These are phyloP conservation scores for Trichoderma brevicompactum DNA, from an alignment of 2,329 filamentous ascomycete genomes.

Conservation along the genomic window DNA sequence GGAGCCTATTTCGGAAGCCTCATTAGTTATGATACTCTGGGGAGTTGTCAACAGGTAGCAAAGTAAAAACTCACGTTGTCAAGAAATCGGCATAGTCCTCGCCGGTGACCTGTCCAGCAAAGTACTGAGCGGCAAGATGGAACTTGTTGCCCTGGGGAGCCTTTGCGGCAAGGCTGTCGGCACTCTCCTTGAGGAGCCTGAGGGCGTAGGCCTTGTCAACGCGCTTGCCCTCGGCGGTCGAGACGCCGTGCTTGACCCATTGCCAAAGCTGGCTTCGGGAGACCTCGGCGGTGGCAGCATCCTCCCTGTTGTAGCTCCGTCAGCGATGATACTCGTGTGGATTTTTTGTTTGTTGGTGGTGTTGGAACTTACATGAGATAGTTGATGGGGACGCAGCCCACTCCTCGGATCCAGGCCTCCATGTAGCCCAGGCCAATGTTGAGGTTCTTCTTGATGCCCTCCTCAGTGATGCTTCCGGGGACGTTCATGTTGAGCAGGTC, in stretches of 20 bases:
- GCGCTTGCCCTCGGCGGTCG: constrained; percentile 84
- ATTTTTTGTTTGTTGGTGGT: not conserved
- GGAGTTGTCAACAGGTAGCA: not conserved
- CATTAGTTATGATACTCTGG: not conserved
- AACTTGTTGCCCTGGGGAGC: constrained; percentile 90
- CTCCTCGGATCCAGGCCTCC: constrained; percentile 95
- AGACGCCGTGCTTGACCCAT: constrained; percentile 76
- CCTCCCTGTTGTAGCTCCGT: constrained; percentile 63
- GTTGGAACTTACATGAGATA: constrained; percentile 74
- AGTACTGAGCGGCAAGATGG: constrained; percentile 88
- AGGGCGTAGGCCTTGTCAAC: constrained; percentile 92
- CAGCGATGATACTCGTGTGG: not conserved
- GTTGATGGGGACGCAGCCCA: constrained; percentile 97
- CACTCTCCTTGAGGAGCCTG: constrained; percentile 82
- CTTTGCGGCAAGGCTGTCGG: constrained; percentile 73
- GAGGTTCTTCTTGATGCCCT: constrained; percentile 95
- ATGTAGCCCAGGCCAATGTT: constrained; percentile 97
- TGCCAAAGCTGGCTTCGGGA: constrained; percentile 96
- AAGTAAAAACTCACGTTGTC: constrained; percentile 65
- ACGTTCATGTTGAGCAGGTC: constrained; percentile 99
- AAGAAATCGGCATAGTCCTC: constrained; percentile 98
- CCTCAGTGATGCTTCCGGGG: constrained; percentile 87
- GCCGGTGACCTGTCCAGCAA: constrained; percentile 88
- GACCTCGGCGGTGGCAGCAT: constrained; percentile 95
- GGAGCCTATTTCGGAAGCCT: constrained; percentile 55